Conservation (phyloP, 2,329 filamentous ascomycete species). For the Coniochaeta hoffmannii region DNA sequence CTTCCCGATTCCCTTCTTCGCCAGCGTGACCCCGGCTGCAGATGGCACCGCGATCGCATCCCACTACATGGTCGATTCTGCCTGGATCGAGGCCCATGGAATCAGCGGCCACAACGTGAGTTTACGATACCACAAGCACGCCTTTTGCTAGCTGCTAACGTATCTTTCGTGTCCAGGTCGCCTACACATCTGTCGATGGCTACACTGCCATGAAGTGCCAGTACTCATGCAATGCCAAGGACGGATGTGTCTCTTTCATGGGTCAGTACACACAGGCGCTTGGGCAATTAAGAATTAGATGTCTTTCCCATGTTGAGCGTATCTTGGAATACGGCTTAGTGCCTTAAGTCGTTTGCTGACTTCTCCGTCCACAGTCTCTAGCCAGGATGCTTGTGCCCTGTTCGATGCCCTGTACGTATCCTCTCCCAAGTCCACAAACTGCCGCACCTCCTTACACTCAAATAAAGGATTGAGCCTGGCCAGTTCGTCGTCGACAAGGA, state of each 20-base stretch:
- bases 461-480: neutral
- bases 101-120: neutral
- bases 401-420: neutral
- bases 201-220: neutral
- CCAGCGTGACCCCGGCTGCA: neutral
- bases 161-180: neutral
- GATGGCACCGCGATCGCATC: neutral
- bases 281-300: neutral
- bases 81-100: neutral
- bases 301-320: neutral
- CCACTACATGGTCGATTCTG: neutral
- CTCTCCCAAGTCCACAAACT: neutral
- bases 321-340: too few species aligned
- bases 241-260: neutral
- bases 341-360: neutral
- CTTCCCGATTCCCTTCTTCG: neutral
- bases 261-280: neutral
- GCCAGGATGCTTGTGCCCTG: neutral
- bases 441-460: neutral
- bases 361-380: neutral
- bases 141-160: neutral
- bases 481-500: neutral
- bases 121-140: neutral
- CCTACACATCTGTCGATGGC: neutral
- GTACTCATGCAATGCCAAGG: neutral